Evolutionary conservation across 352 stramenopile genomes (phyloP).

Genomic region (Pythium periplocum): DNA sequence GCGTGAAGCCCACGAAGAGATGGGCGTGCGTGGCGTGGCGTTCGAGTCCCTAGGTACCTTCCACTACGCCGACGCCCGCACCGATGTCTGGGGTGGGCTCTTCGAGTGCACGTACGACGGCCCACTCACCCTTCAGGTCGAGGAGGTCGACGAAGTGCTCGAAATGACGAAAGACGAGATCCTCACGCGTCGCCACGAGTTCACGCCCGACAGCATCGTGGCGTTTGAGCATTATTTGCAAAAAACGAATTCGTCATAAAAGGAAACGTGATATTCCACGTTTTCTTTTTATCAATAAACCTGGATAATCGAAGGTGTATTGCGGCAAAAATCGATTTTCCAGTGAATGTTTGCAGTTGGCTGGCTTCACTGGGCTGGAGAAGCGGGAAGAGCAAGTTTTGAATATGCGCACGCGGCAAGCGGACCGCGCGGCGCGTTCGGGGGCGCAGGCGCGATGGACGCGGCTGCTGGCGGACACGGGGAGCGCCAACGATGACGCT

Average conservation of each 20-base stretch:
- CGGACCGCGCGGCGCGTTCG: background rate
- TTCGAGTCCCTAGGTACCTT: constrained; percentile 56
- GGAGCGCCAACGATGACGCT: background rate
- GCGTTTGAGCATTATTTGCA: constrained; percentile 69
- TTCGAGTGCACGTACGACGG: constrained; percentile 79
- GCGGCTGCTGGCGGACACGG: constrained; percentile 27
- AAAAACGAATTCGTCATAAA: no score
- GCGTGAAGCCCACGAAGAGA: constrained; percentile 78
- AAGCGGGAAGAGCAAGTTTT: no score
- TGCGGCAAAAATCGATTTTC: no score
- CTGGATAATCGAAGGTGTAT: no score
- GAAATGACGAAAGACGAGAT: constrained; percentile 73
- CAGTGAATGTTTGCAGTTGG: no score
- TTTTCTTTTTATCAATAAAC: no score
- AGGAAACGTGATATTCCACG: no score
- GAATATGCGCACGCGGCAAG: no score
- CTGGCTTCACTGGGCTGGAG: no score
- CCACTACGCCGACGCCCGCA: constrained; percentile 59
- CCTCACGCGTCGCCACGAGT: constrained; percentile 42
- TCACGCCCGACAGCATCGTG: constrained; percentile 79
- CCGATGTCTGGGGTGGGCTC: constrained; percentile 66
- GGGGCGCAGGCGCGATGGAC: background rate
- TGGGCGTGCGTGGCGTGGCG: constrained; percentile 62
- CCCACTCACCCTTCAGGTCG: constrained; percentile 47
- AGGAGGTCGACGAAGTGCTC: constrained; percentile 79